Evolutionary conservation across 1,139 yeast genomes (phyloP), one percentile per base, ranked within the genome.

Genomic region (Blastobotrys arbuscula): DNA sequence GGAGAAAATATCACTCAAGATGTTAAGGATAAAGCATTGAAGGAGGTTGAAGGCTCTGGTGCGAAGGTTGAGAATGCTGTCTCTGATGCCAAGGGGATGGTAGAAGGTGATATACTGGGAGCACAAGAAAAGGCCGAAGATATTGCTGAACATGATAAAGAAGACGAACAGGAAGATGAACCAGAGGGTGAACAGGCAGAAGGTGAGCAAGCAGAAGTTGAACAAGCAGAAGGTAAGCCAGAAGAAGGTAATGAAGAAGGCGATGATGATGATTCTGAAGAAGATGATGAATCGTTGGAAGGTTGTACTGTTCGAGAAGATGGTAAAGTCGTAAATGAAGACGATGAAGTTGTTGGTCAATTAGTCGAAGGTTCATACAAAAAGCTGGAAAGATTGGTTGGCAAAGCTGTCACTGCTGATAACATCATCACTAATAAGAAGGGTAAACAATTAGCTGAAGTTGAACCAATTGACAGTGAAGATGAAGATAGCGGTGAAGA

Each of bases 191-290:
- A 20, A 5, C 23, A 20, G 6, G 38, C 15, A 12, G 9, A 24
- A 24, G 47, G 30, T 7, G 18, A 28, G 15, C 28, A 36, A 16
- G 42, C 16, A 15, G 37, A 33, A 12, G 34, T 20, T 39, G 49
- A 24, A 44, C 30, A 39, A 24, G 28, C 30, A n/a, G 45, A 45
- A 21, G n/a, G n/a, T n/a, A n/a, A n/a, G n/a, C 57, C 60, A 3
- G 66, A 67, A 4, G 52, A 52, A 6, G 66, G 62, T 39, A 46
- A 43, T 3, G 54, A 51, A 44, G 69, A 66, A 16, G 52, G 13
- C 8, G 39, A 36, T 6, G 26, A 36, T 4, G 38, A 19, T 18
- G 38, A 34, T 18, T 8, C 8, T 15, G 36, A 53, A 19, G 52
- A 64, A 9, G 70, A 69, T 0, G 60, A 58, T 42, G 44, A 48